Percentiles rank a stretch among this genome's conserved stretches.
phyloP scores from a whole-genome alignment of 257 asterid species.

The Nicotiana tabacum region DNA sequence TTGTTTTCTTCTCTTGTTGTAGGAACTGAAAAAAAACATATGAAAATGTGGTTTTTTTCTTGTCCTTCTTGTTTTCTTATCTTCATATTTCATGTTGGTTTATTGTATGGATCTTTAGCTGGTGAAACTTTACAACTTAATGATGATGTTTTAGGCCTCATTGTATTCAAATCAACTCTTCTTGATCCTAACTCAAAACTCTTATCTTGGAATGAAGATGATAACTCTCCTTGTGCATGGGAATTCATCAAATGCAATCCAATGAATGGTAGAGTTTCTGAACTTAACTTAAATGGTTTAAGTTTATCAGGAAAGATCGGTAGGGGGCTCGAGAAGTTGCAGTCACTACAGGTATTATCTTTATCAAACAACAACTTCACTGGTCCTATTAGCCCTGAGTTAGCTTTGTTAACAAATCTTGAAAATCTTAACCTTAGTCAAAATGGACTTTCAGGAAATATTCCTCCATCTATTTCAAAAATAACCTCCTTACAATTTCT shows the following conservation, averaged over 20 bases:
- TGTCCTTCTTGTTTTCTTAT: neutral
- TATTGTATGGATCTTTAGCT: neutral
- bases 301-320: conserved; percentile 72
- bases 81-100: neutral
- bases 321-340: conserved; percentile 66
- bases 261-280: conserved; percentile 44
- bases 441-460: conserved; percentile 48
- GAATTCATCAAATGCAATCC: conserved; percentile 55
- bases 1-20: conserved; percentile 7
- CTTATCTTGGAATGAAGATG: conserved; percentile 75
- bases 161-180: conserved; percentile 75
- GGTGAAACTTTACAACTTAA: conserved; percentile 46
- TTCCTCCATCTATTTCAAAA: conserved; percentile 41
- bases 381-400: conserved; percentile 45
- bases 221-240: conserved; percentile 84
- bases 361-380: conserved; percentile 64
- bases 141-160: conserved; percentile 89
- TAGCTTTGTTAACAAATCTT: conserved; percentile 41
- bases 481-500: conserved; percentile 56
- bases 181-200: conserved; percentile 42
- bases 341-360: conserved; percentile 51
- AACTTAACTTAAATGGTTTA: conserved; percentile 49
- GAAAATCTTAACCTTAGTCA: conserved; percentile 57
- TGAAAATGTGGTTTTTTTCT: neutral
- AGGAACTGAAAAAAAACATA: neutral